These are phyloP conservation scores for Salix exigua DNA, from an alignment of 345 rosid genomes.

Conservation along the genomic window DNA sequence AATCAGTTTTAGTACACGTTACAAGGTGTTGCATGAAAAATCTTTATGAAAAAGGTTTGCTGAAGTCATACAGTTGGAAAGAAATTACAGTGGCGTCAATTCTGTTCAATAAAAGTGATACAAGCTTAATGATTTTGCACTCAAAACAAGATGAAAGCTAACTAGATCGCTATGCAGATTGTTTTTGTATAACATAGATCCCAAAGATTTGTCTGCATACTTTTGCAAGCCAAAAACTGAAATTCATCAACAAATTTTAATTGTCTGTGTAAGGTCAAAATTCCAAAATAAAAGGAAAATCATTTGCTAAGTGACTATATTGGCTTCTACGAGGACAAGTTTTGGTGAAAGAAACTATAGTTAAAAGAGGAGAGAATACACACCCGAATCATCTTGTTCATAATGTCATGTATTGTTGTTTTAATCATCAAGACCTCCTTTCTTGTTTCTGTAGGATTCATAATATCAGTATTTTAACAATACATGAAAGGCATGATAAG, in stretches of 20 bases:
- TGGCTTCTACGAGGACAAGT: not conserved
- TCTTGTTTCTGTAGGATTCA: constrained; percentile 56
- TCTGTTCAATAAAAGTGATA: not conserved
- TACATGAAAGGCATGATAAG: constrained; percentile 1
- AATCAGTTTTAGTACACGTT: not conserved
- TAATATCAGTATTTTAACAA: constrained; percentile 17
- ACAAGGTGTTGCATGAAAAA: not conserved
- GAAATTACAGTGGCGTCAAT: not conserved
- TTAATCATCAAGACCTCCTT: constrained; percentile 74
- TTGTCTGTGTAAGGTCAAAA: not conserved
- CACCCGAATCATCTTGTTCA: constrained; percentile 94
- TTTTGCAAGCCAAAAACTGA: not conserved
- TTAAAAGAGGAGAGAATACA: constrained; percentile 12
- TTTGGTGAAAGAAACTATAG: constrained; percentile 7
- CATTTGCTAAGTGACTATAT: not conserved
- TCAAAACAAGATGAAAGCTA: not conserved
- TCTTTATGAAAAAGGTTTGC: not conserved
- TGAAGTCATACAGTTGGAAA: too few species aligned
- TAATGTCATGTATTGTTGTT: constrained; percentile 93
- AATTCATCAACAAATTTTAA: not conserved
- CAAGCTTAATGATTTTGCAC: not conserved
- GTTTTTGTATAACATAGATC: not conserved
- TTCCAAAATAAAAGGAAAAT: not conserved
- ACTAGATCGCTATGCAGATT: not conserved
- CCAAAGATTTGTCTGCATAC: not conserved